phyloP scores from a whole-genome alignment of 139 green algal species.

The Chlamydomonas applanata region DNA sequence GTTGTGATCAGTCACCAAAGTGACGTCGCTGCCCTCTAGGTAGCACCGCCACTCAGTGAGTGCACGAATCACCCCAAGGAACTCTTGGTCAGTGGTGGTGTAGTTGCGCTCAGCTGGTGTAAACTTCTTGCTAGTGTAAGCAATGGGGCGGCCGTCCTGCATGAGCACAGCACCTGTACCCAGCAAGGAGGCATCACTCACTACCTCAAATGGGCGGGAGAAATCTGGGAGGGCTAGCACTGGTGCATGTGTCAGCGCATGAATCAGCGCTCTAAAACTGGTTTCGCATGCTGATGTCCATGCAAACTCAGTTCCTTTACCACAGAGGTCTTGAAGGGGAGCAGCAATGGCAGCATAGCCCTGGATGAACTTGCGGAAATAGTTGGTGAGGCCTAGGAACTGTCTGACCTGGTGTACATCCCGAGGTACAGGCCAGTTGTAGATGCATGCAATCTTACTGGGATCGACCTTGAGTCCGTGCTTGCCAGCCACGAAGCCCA shows the following conservation, averaged over 20 bases:
- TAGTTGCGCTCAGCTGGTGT: conserved; percentile 29
- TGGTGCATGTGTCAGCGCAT: conserved; percentile 21
- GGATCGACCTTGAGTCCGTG: neutral
- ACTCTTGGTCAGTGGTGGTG: conserved; percentile 25
- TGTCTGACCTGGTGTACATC: neutral
- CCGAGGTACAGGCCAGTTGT: neutral
- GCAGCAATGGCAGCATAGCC: conserved; percentile 13
- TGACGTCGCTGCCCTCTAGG: neutral
- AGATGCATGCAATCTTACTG: neutral
- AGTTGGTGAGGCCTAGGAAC: conserved; percentile 33
- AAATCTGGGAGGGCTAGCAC: conserved; percentile 29
- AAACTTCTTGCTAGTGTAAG: conserved; percentile 30
- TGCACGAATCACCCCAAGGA: conserved; percentile 5
- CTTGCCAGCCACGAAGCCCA: neutral
- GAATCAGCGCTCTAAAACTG: conserved; percentile 26
- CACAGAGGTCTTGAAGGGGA: conserved; percentile 19
- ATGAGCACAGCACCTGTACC: conserved; percentile 29
- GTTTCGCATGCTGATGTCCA: conserved; percentile 20
- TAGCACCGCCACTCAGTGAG: conserved; percentile 3
- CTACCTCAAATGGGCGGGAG: conserved; percentile 12
- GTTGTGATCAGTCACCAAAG: conserved; percentile 44
- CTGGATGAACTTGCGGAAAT: conserved; percentile 35
- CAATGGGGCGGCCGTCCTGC: conserved; percentile 24
- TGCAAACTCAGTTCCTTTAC: neutral
- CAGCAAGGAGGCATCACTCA: conserved; percentile 19